Base-by-base conservation (phyloP, 306 rosid genomes). In the Ormosia semicastrata region DNA sequence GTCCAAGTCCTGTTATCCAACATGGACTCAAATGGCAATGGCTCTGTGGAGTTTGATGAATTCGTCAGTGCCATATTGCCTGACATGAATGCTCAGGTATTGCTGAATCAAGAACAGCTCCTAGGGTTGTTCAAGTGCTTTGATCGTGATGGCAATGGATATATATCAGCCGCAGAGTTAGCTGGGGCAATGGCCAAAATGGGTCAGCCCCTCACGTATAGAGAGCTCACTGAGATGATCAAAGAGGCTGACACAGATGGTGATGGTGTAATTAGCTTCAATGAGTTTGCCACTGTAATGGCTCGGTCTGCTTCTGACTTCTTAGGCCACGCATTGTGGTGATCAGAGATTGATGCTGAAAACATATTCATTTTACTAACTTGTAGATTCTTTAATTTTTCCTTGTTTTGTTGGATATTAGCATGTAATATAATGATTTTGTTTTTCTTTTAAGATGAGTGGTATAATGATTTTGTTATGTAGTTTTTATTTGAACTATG, bases 111-210 rank as follows among this genome's bases (percentile, higher is more conserved):
- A 52, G 90, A 92, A 65, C 91, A 88, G 32, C 92, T 93, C 4
- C 66, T 87, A 2, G 88, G 87, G 58, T 88, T 92, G 36, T 94
- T 94, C 50, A 89, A 87, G 71, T 85, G 89, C 65, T 94, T 94
- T 7, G 98, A 94, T 46, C 89, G 94, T 0, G 98, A 94, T 4
- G 92, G 97, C 0, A 94, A 94, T 5, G 97, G 97, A 3, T 87
- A 67, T 44, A 92, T 92, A 2, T 82, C 98, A 0, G 97, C 97
- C 0, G 94, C 93, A 0, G 97, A 94, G 78, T 79, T 94, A 17
- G 98, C 97, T 0, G 89, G 91, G 3, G 89, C 97, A 3, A 91
- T 92, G 98, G 94, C 97, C 36, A 94, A 90, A 78, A 89, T 94
- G 93, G 97, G 98, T 0, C 98, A 92, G 47, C 94, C 97, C 0